Percentiles rank a stretch among this genome's conserved stretches.
Conservation (phyloP, 2,329 filamentous ascomycete genomes). For the Aaosphaeria pasadenensis region DNA sequence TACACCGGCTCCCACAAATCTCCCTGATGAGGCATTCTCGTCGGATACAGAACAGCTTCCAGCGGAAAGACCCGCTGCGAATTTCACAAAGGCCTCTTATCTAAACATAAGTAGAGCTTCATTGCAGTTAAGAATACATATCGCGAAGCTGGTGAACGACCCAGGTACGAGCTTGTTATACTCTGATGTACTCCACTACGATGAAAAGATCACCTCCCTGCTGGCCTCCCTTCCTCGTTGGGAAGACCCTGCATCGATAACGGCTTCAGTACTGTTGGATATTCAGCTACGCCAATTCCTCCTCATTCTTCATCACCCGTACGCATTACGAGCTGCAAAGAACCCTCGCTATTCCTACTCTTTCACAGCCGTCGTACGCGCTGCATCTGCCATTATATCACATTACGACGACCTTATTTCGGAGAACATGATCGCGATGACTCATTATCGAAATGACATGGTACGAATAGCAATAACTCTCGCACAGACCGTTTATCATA, state of each 20-base stretch:
- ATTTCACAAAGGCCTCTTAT: conserved; percentile 32
- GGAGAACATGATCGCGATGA: conserved; percentile 18
- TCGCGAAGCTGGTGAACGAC: conserved; percentile 32
- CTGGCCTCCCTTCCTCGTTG: conserved; percentile 22
- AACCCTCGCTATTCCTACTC: conserved; percentile 30
- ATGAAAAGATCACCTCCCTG: conserved; percentile 22
- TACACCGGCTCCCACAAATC: conserved; percentile 47
- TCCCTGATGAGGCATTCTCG: conserved; percentile 49
- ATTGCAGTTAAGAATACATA: conserved; percentile 27
- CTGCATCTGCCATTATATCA: conserved; percentile 22
- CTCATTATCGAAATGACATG: conserved; percentile 28
- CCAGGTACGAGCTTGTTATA: conserved; percentile 26
- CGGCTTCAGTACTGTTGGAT: conserved; percentile 21
- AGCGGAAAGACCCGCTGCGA: conserved; percentile 15
- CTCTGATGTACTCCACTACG: conserved; percentile 30
- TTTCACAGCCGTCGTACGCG: conserved; percentile 26
- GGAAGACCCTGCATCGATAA: conserved; percentile 12
- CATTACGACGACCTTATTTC: conserved; percentile 19
- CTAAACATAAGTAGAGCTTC: conserved; percentile 19
- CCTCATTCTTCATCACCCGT: conserved; percentile 32
- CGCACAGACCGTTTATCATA: conserved; percentile 23
- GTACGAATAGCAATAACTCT: conserved; percentile 25
- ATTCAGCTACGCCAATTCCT: conserved; percentile 34
- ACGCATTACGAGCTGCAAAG: conserved; percentile 20
- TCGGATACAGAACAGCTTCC: conserved; percentile 20